Percentiles rank a stretch among this genome's conserved stretches.
These are phyloP conservation scores for Aspergillus persii DNA, from an alignment of 2,329 filamentous ascomycete genomes.

Conservation along the genomic window DNA sequence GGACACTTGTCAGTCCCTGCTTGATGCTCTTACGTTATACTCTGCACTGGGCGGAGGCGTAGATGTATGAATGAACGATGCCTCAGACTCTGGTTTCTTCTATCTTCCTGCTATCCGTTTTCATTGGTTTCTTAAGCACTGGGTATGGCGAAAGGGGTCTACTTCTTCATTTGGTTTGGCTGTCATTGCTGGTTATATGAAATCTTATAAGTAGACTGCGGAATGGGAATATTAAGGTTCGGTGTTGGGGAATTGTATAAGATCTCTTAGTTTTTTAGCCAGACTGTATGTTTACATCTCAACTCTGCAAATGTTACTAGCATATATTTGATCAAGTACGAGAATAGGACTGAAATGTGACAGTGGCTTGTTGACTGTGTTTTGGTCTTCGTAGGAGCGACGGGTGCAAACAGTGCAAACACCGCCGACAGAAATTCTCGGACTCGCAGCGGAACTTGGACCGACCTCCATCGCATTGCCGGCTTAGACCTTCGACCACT, in stretches of 20 bases:
- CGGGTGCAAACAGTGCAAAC: constrained; percentile 34
- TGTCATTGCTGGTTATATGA: constrained; percentile 9
- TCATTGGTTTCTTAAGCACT: background rate
- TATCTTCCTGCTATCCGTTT: constrained; percentile 3
- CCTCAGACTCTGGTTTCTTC: background rate
- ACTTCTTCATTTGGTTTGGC: background rate
- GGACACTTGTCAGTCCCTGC: background rate
- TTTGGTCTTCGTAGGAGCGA: background rate
- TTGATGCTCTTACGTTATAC: background rate
- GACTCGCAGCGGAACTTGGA: constrained; percentile 12
- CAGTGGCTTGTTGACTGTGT: no score
- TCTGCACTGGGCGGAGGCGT: background rate
- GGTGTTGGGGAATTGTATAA: constrained; percentile 14
- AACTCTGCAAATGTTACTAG: background rate
- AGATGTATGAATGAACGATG: constrained; percentile 16
- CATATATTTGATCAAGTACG: background rate
- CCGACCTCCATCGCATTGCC: background rate
- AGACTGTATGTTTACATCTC: background rate
- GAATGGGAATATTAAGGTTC: constrained; percentile 5
- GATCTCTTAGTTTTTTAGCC: constrained; percentile 10
- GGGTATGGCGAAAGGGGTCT: background rate
- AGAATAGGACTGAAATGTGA: background rate
- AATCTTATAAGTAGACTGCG: background rate
- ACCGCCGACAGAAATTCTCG: constrained; percentile 29
- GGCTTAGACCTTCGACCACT: background rate